These are phyloP conservation scores for Betula pendula DNA, from an alignment of 306 rosid genomes.

Conservation along the genomic window DNA sequence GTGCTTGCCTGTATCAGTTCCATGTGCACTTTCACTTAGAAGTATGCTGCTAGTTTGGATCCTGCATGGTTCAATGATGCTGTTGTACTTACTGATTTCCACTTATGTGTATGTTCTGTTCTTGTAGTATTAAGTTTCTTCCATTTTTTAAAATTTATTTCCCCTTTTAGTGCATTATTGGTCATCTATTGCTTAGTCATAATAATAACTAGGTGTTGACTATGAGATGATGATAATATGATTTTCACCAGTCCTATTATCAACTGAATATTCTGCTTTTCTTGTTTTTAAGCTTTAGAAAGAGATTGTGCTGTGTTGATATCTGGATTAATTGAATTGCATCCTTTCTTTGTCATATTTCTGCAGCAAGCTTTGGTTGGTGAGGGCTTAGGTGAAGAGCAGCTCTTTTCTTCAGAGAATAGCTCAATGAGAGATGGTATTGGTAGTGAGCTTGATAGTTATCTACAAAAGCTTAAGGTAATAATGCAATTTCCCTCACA, in stretches of 20 bases:
- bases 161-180: background rate
- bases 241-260: background rate
- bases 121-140: background rate
- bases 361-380: slow-evolving; percentile 94
- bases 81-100: background rate
- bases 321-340: slow-evolving; percentile 20
- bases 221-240: background rate
- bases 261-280: background rate
- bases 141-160: background rate
- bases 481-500: slow-evolving; percentile 8
- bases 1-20: background rate
- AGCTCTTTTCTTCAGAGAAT: slow-evolving; percentile 76
- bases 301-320: slow-evolving; percentile 17
- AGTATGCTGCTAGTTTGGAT: slow-evolving; percentile 3
- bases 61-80: background rate
- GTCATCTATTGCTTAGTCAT: background rate
- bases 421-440: slow-evolving; percentile 50
- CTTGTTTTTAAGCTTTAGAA: background rate
- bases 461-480: slow-evolving; percentile 75
- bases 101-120: background rate
- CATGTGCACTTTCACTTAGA: background rate
- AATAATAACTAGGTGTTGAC: background rate
- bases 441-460: slow-evolving; percentile 63
- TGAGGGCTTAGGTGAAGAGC: slow-evolving; percentile 81
- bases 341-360: slow-evolving; percentile 20